These are phyloP conservation scores for Candida tallmaniae DNA, from an alignment of 805 yeast genomes.

Conservation along the genomic window DNA sequence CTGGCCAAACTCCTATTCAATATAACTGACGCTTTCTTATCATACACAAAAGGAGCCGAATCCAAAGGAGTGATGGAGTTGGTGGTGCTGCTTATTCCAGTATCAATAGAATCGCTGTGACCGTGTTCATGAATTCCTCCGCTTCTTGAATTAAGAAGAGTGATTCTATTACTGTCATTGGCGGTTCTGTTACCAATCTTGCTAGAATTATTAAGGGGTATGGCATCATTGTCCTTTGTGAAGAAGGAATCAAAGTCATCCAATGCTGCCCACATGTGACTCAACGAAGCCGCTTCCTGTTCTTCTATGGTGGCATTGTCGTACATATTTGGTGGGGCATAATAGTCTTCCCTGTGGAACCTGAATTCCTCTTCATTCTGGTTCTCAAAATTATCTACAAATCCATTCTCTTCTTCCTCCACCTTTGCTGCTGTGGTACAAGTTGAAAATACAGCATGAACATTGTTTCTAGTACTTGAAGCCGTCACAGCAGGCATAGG, in stretches of 20 bases:
- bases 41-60: slow-evolving; percentile 74
- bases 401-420: slow-evolving; percentile 24
- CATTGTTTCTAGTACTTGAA: slow-evolving; percentile 83
- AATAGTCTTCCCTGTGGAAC: slow-evolving; percentile 60
- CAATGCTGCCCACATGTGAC: slow-evolving; percentile 89
- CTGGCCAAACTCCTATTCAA: slow-evolving; percentile 68
- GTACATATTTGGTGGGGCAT: slow-evolving; percentile 40
- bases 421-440: slow-evolving; percentile 48
- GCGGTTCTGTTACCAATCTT: slow-evolving; percentile 1
- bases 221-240: slow-evolving; percentile 42
- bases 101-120: slow-evolving; percentile 57
- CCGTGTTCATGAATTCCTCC: slow-evolving; percentile 20
- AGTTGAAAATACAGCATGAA: slow-evolving; percentile 90
- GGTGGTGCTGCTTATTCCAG: slow-evolving; percentile 43
- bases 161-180: not conserved
- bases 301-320: slow-evolving; percentile 48
- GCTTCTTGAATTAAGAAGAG: not conserved
- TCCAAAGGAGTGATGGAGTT: slow-evolving; percentile 51
- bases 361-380: slow-evolving; percentile 36
- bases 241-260: slow-evolving; percentile 88
- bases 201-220: slow-evolving; percentile 4
- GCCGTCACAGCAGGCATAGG: slow-evolving; percentile 94
- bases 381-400: slow-evolving; percentile 1
- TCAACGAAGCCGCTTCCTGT: slow-evolving; percentile 68
- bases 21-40: slow-evolving; percentile 73